Conservation (phyloP, 1,284 basidiomycete species). For the Inonotus hispidus region DNA sequence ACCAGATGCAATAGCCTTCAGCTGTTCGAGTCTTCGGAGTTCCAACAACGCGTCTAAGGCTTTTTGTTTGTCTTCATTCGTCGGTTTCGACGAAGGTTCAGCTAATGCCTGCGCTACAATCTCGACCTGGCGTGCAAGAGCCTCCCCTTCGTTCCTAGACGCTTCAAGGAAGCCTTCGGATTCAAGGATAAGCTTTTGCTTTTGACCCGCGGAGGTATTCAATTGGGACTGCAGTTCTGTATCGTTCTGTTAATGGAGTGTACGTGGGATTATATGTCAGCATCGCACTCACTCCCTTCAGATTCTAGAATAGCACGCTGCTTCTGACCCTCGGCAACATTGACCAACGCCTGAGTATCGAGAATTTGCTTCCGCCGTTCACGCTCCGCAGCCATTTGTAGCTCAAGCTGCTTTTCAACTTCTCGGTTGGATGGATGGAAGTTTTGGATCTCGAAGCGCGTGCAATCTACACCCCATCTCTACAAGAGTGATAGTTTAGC, state of each 20-base stretch:
- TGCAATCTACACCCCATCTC: slow-evolving; percentile 51
- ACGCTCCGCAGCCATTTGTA: slow-evolving; percentile 52
- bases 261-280: slow-evolving; percentile 26
- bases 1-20: slow-evolving; percentile 44
- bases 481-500: slow-evolving; percentile 19
- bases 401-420: slow-evolving; percentile 47
- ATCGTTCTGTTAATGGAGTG: slow-evolving; percentile 32
- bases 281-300: slow-evolving; percentile 32
- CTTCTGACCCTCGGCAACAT: slow-evolving; percentile 50
- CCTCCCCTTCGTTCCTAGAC: slow-evolving; percentile 42
- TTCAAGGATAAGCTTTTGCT: slow-evolving; percentile 32
- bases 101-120: slow-evolving; percentile 36
- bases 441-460: slow-evolving; percentile 48
- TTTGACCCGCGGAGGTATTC: slow-evolving; percentile 30
- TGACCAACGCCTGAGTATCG: slow-evolving; percentile 51
- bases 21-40: slow-evolving; percentile 42
- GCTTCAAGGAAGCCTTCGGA: slow-evolving; percentile 34
- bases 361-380: slow-evolving; percentile 48
- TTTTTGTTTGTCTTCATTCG: slow-evolving; percentile 30
- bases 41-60: slow-evolving; percentile 41
- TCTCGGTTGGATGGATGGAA: slow-evolving; percentile 49
- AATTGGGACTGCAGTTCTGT: slow-evolving; percentile 30
- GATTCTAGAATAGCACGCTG: slow-evolving; percentile 47
- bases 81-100: slow-evolving; percentile 22
- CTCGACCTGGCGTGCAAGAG: slow-evolving; percentile 42